These are phyloP conservation scores for Geranomyces michiganensis DNA, from an alignment of 192 early-diverging fungal species.

Conservation along the genomic window DNA sequence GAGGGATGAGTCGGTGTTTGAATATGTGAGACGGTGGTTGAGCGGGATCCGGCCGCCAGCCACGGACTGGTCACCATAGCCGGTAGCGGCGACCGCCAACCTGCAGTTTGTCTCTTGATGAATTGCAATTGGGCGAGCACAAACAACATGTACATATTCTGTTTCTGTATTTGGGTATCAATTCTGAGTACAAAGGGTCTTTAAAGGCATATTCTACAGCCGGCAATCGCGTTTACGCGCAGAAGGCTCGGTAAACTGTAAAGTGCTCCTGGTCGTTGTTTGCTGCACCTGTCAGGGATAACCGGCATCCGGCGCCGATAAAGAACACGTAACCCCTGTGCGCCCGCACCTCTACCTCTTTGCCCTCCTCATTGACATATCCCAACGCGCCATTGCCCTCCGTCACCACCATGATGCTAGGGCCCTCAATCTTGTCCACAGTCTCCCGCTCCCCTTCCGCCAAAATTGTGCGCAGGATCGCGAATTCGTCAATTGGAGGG, in stretches of 20 bases:
- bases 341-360: constrained; percentile 33
- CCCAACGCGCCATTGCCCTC: constrained; percentile 62
- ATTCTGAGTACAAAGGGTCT: no score
- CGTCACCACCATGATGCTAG: constrained; percentile 84
- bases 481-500: constrained; percentile 96
- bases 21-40: no score
- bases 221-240: constrained; percentile 32
- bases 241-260: constrained; percentile 53
- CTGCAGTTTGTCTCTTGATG: no score
- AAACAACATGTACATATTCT: no score
- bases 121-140: no score
- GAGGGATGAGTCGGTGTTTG: no score
- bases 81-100: no score
- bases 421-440: constrained; percentile 69
- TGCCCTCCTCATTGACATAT: constrained; percentile 10
- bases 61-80: no score
- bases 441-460: constrained; percentile 48
- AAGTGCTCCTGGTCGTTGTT: constrained; percentile 21
- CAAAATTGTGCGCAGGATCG: constrained; percentile 71
- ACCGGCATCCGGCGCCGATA: constrained; percentile 61
- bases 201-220: no score
- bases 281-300: constrained; percentile 47
- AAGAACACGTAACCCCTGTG: constrained; percentile 79
- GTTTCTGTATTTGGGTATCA: no score
- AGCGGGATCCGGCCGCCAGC: no score